Evolutionary conservation across 2,329 filamentous ascomycete species (phyloP).

Genomic region (Didymella segeticola): DNA sequence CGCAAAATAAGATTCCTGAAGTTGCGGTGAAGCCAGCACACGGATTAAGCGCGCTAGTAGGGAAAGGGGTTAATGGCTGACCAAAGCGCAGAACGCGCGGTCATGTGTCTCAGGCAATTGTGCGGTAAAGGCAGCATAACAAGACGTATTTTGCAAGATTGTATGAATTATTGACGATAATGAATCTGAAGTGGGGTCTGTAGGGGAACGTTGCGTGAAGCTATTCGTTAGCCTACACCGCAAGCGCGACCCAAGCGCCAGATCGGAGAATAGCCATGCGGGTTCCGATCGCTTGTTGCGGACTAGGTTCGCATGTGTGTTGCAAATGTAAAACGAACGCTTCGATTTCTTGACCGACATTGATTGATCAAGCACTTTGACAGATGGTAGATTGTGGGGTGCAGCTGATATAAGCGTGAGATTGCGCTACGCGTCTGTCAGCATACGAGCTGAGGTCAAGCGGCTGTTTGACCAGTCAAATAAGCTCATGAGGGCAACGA

Average conservation of each 20-base stretch:
- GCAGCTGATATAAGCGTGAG: conserved; percentile 18
- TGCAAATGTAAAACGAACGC: conserved; percentile 9
- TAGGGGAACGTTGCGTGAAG: conserved; percentile 16
- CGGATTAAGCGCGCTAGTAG: conserved; percentile 40
- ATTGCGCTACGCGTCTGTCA: conserved; percentile 16
- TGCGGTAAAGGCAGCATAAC: conserved; percentile 13
- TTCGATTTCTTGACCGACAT: conserved; percentile 16
- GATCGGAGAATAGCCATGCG: conserved; percentile 17
- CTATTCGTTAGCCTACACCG: conserved; percentile 19
- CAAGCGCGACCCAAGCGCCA: conserved; percentile 19
- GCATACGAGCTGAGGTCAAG: conserved; percentile 10
- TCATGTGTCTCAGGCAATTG: conserved; percentile 40
- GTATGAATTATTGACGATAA: conserved; percentile 3
- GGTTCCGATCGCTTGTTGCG: conserved; percentile 10
- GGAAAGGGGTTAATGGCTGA: conserved; percentile 41
- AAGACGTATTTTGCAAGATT: conserved; percentile 5
- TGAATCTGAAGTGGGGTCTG: conserved; percentile 11
- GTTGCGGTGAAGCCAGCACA: conserved; percentile 48
- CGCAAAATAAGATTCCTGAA: conserved; percentile 41
- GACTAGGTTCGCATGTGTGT: conserved; percentile 7
- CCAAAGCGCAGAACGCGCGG: conserved; percentile 36
- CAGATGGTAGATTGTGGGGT: conserved; percentile 14
- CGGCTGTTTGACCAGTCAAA: conserved; percentile 8
- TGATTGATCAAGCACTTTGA: conserved; percentile 5
- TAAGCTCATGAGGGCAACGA: conserved; percentile 1